Conservation (phyloP, 257 asterid species). For the Nicotiana tabacum region DNA sequence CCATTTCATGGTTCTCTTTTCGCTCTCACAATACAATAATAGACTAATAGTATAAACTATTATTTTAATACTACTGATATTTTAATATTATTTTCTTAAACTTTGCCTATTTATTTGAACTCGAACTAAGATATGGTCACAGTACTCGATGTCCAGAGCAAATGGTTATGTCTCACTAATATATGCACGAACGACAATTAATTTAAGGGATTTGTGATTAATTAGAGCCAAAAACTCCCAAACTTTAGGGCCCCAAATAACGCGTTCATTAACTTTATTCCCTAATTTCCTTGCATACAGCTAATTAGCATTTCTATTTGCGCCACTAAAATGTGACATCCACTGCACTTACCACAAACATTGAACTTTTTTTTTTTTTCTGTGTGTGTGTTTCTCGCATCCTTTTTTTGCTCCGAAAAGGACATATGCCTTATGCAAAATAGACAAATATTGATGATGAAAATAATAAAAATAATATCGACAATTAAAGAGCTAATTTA, state of each 20-base stretch:
- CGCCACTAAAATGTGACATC: not conserved
- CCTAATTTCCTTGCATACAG: constrained; percentile 13
- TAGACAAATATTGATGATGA: too few relatives aligned
- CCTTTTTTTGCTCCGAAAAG: constrained; percentile 14
- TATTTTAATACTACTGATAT: not conserved
- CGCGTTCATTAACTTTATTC: constrained; percentile 20
- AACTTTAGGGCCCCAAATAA: constrained; percentile 21
- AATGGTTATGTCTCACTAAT: constrained; percentile 1
- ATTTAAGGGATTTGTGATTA: constrained; percentile 1
- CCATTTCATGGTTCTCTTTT: not conserved
- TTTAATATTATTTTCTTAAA: not conserved
- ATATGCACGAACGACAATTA: not conserved
- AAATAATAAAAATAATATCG: too few relatives aligned
- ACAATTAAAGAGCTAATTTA: too few relatives aligned
- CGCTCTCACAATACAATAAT: not conserved
- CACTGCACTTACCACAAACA: not conserved
- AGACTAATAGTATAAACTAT: not conserved
- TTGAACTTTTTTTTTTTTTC: not conserved
- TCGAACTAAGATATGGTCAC: constrained; percentile 7
- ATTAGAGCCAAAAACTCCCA: constrained; percentile 9
- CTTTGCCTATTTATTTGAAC: not conserved
- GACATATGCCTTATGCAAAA: not conserved
- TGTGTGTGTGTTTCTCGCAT: not conserved
- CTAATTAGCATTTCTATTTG: constrained; percentile 9
- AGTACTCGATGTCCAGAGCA: constrained; percentile 2